Evolutionary conservation across 1,284 basidiomycete species (phyloP), one percentile per base, ranked within the genome.

Genomic region (Austropuccinia psidii): DNA sequence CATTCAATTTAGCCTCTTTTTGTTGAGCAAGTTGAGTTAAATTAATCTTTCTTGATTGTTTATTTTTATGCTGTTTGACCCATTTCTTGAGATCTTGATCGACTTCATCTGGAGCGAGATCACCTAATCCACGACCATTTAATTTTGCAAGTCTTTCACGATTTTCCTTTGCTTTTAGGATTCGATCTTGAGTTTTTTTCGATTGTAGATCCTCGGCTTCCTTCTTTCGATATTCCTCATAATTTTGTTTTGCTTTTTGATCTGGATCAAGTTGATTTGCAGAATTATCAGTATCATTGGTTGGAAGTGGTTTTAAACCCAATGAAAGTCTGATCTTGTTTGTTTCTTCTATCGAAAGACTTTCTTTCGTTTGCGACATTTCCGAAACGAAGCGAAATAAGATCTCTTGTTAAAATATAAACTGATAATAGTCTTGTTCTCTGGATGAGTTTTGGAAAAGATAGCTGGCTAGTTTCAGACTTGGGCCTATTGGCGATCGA

Each of bases 251-350:
- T 9, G 93, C 93, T 77, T 87, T 77, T 75, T 27, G 79, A 80
- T 43, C 77, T 77, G 33, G 79, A 77, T 45, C 81, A 77, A 72
- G 57, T 13, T 77, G 79, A 19, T 78, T 79, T n/a, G 74, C 72
- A 4, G 75, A 72, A 13, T 84, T 83, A 7, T 88, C 87, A 31
- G 82, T 84, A 61, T 84, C 83, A 78, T 90, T 89, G 76, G 90
- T 91, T 4, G 88, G 89, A 73, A 98, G 86, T 43, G 95, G 95
- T 81, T 93, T 92, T 76, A 99, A 88, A 78, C 96, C 96, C 54
- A 98, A 86, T 8, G 88, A 90, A 76, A 96, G 87, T 83, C 96
- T 92, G 80, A 97, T 91, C 83, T 90, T 93, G 85, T 98, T 98
- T 69, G 94, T 97, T 85, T 98, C 96, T 80, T 97, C 94, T 80